Evolutionary conservation across 345 rosid species (phyloP), one percentile per base, ranked within the genome.

Genomic region (Limnanthes douglasii): DNA sequence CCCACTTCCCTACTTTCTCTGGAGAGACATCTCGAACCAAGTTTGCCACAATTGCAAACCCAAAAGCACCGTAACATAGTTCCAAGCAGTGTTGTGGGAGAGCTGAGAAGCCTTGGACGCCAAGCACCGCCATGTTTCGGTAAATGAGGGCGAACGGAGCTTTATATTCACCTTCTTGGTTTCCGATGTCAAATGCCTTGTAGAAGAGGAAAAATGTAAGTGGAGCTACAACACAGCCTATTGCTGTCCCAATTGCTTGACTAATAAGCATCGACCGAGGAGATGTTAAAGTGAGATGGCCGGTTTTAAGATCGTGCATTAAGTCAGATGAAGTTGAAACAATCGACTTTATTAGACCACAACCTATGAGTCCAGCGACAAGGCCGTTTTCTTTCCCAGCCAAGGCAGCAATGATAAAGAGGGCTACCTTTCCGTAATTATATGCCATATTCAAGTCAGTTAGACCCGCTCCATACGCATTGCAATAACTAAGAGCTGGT

Each of bases 361-460:
- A 85, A 16, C 85, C 98, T 0, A 85, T 71, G 8, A 85, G 85
- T 39, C 94, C 94, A 0, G 96, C 96, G 13, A 75, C 85, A 14
- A 90, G 94, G 0, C 94, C 96, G 0, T 73, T 57, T 2, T 64
- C 47, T 34, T 71, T 59, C 1, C 88, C 78, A 0, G 83, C 62
- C 24, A 84, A 23, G 1, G 99, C 85, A 0, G 99, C 88, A 4
- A 90, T 72, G 36, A 75, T 59, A 31, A 90, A 84, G 29, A 90
- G 85, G 0, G 93, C 93, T 0, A 83, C 94, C 61, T 90, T 80
- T 17, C 96, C 99, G 4, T 90, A 85, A 43, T 80, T 90, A 53
- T 70, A 85, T 25, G 86, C 85, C 99, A 90, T 85, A 71, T 85
- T 90, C 88, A 90, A 80, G 64, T 84, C 99, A 0, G 96, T 90